phyloP scores from a whole-genome alignment of 345 rosid species.

The Rhodamnia rubescens region DNA sequence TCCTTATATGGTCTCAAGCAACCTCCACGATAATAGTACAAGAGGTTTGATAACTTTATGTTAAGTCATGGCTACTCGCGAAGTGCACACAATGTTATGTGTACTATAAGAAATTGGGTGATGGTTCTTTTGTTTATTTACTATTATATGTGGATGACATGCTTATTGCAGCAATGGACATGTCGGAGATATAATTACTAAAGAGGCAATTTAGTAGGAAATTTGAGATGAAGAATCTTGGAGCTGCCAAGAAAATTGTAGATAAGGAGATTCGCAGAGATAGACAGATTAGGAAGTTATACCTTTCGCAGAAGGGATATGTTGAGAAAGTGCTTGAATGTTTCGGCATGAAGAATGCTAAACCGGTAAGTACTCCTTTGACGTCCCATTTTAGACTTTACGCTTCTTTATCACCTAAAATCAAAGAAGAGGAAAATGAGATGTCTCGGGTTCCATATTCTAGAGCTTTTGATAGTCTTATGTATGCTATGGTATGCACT shows the following conservation, averaged over 20 bases:
- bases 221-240: not conserved
- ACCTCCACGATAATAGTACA: too few relatives aligned
- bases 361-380: not conserved
- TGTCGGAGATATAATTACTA: too few relatives aligned
- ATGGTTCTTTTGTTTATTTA: too few relatives aligned
- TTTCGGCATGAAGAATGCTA: not conserved
- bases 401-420: not conserved
- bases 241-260: not conserved
- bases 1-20: too few relatives aligned
- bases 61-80: too few relatives aligned
- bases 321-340: not conserved
- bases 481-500: not conserved
- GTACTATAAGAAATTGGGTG: too few relatives aligned
- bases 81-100: too few relatives aligned
- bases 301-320: not conserved
- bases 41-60: too few relatives aligned
- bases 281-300: not conserved
- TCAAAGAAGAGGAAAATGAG: not conserved
- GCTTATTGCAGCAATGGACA: too few relatives aligned
- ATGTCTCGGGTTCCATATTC: not conserved
- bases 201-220: not conserved
- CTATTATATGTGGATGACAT: too few relatives aligned
- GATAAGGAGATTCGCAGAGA: not conserved
- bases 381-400: not conserved
- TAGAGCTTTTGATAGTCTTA: not conserved